Base-by-base conservation (phyloP, 1,284 basidiomycete genomes). In the Gomphus bonarii region DNA sequence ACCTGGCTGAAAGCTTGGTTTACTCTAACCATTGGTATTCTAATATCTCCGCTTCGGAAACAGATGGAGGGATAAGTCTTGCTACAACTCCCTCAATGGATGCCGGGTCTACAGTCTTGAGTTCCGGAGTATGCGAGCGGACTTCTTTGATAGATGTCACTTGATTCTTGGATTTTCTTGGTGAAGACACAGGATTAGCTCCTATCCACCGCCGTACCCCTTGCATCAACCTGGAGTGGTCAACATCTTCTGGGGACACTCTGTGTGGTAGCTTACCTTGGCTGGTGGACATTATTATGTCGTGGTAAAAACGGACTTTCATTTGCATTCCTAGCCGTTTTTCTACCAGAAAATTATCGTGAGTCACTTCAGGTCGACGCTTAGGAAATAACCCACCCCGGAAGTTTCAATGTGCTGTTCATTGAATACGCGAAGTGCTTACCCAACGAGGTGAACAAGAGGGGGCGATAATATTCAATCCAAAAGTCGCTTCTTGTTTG, bases 391-490 rank as follows among this genome's bases (percentile, higher is more conserved):
- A 50, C 79, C 56, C 62, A 88, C 88, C 88, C 89, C 46, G 86
- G 86, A 1, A 90, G 72, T 65, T 89, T 91, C 54, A 88, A 69
- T 7, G 88, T 91, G 63, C 85, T 88, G 62, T 90, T 91, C 86
- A 93, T 91, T 18, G 82, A 85, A 69, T 84, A 91, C 12, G 86
- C 88, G 70, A 91, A 91, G 66, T 91, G 89, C 66, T 89, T 89
- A 18, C 84, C 84, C 47, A 92, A 68, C 10, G 83, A 83, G 0
- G 91, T 92, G 69, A 91, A 91, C 46, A 91, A 66, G 59, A 88
- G 72, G 4, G 94, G 93, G 36, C 91, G 79, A 68, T 97, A 97
- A 70, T 95, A 95, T 66, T 95, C 91, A 4, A 84, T 78, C 86
- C 91, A 95, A 64, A 89, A 91, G 59, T 93, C 86, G 9, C 80